Percentiles rank a stretch among this genome's conserved stretches.
These are phyloP conservation scores for Nakazawaea ishiwadae DNA, from an alignment of 805 yeast genomes.

Conservation along the genomic window DNA sequence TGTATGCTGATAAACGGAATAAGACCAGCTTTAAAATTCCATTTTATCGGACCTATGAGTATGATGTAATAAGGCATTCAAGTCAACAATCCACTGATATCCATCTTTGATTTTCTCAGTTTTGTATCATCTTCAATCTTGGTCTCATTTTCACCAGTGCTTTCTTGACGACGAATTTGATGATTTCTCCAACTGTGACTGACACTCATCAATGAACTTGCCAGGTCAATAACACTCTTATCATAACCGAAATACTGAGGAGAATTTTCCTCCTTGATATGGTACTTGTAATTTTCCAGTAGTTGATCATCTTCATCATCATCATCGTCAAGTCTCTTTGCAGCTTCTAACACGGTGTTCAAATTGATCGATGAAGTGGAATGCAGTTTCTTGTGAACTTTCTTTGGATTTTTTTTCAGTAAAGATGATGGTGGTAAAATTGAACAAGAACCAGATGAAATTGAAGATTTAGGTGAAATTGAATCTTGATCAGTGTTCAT, in stretches of 20 bases:
- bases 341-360: slow-evolving; percentile 6
- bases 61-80: too few relatives aligned
- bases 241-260: slow-evolving; percentile 1
- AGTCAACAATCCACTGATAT: slow-evolving; percentile 10
- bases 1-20: too few relatives aligned
- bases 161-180: not conserved
- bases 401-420: not conserved
- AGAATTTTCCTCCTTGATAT: not conserved
- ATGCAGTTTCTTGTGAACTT: slow-evolving; percentile 10
- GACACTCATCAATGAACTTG: slow-evolving; percentile 7
- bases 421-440: not conserved
- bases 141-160: not conserved
- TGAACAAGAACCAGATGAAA: not conserved
- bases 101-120: slow-evolving; percentile 6
- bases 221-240: slow-evolving; percentile 8
- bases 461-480: slow-evolving; percentile 7
- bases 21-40: too few relatives aligned
- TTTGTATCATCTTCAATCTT: not conserved
- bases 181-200: slow-evolving; percentile 7
- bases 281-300: not conserved
- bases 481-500: slow-evolving; percentile 1
- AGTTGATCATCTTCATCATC: not conserved
- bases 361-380: slow-evolving; percentile 10
- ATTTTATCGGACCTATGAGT: too few relatives aligned
- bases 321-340: not conserved